Base-by-base conservation (phyloP, 345 rosid species). In the Lepidium sativum region DNA sequence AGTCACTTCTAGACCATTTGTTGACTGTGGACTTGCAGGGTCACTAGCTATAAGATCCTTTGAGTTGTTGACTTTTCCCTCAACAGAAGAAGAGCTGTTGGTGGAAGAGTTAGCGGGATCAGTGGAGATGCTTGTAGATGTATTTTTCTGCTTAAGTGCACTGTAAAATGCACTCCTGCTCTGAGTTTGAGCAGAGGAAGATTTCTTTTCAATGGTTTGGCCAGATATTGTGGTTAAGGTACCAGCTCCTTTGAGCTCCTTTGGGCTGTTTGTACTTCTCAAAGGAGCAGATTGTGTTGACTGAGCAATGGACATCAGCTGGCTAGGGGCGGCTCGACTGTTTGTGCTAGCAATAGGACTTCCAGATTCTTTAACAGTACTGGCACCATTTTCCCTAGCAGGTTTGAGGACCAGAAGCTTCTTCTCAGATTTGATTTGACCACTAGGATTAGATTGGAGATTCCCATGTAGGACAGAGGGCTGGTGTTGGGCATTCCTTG, bases 371-470 rank as follows among this genome's bases (percentile, higher is more conserved):
- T 81, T 86, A 15, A 79, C 75, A 62, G 84, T 55, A 57, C 77
- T 45, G 6, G 83, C 75, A 65, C 89, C 98, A 61, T 88, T 88
- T 68, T 88, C 97, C 80, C 94, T 72, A 47, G 83, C 84, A 3
- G 89, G 86, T 74, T 91, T 88, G 63, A 91, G 94, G 75, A 91
- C 91, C 54, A 84, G 74, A 23, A 88, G 82, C 79, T 91, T 88
- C 60, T 69, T 68, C 57, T 91, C 98, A 50, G 87, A 23, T 70
- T 88, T 87, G 25, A 68, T 70, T 54, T 76, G 83, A 61, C 80
- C 88, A 57, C 75, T 72, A 32, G 65, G 75, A 61, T 71, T 75
- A 63, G 89, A 68, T 43, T 85, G 97, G 63, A 58, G 80, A 65
- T 73, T 79, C 27, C 70, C 57, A 14, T 70, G 82, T 44, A 74